A percentile compares a stretch with the other conserved stretches of the same genome.
Evolutionary conservation across 768 basidiomycete species (phyloP).

Genomic region (Trametopsis cervina): DNA sequence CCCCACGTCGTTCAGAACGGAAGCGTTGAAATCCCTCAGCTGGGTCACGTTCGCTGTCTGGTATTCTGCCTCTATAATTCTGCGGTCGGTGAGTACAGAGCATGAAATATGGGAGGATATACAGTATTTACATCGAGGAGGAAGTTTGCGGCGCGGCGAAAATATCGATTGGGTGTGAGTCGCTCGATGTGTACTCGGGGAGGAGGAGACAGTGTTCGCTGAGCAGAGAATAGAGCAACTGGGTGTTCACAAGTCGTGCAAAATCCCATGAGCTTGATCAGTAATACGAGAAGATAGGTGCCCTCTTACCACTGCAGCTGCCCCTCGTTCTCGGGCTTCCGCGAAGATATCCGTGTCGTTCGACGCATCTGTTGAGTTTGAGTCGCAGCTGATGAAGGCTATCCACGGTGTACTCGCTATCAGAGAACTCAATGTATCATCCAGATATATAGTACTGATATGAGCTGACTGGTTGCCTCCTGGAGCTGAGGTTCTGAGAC

Average conservation of each 20-base stretch:
- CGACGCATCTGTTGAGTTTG: constrained; percentile 60
- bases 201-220: constrained; percentile 74
- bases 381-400: constrained; percentile 79
- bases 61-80: constrained; percentile 51
- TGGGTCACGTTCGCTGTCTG: constrained; percentile 40
- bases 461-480: constrained; percentile 38
- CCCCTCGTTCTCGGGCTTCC: constrained; percentile 70
- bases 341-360: constrained; percentile 71
- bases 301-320: constrained; percentile 71
- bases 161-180: constrained; percentile 60
- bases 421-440: neutral
- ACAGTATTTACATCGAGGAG: constrained; percentile 43
- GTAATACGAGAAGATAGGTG: constrained; percentile 10
- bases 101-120: neutral
- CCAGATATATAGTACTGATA: neutral
- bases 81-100: constrained; percentile 12
- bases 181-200: constrained; percentile 54
- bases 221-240: constrained; percentile 74
- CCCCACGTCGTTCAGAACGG: constrained; percentile 57
- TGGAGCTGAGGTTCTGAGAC: constrained; percentile 59
- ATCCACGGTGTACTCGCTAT: constrained; percentile 83
- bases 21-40: constrained; percentile 51
- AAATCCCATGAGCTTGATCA: neutral
- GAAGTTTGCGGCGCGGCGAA: constrained; percentile 60
- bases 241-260: neutral